A percentile compares a stretch with the other conserved stretches of the same genome.
Conservation (phyloP, 2,329 filamentous ascomycete genomes). For the Whalleya microplaca region DNA sequence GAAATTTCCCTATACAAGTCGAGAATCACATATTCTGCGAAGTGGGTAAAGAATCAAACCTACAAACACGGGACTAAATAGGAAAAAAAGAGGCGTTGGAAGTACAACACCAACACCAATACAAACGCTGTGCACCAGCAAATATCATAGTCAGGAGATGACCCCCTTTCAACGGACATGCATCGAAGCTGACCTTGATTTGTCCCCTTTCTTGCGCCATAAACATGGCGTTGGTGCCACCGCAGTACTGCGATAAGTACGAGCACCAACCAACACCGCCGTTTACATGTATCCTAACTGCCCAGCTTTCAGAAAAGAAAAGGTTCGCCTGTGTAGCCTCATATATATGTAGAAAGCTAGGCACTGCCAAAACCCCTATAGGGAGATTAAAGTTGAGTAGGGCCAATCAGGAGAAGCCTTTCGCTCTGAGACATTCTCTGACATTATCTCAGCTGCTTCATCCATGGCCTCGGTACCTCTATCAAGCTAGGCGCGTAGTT, state of each 20-base stretch:
- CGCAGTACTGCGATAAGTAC: too few relatives aligned
- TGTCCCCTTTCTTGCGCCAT: not conserved
- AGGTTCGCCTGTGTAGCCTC: not conserved
- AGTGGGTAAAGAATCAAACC: not conserved
- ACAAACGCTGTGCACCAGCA: not conserved
- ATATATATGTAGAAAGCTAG: not conserved
- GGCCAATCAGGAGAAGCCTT: not conserved
- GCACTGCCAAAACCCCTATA: not conserved
- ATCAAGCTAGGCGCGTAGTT: not conserved
- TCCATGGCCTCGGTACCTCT: not conserved
- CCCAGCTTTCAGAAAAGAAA: not conserved
- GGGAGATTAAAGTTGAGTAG: not conserved
- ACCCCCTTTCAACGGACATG: not conserved
- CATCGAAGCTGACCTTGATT: not conserved
- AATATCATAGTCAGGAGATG: not conserved
- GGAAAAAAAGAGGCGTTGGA: not conserved
- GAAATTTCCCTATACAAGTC: not conserved
- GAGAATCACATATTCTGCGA: too few relatives aligned
- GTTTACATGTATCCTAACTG: not conserved
- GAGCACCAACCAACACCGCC: not conserved
- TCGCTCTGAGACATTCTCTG: too few relatives aligned
- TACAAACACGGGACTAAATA: not conserved
- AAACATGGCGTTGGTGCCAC: not conserved
- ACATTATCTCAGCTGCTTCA: too few relatives aligned
- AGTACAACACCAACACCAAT: not conserved